A percentile compares a stretch with the other conserved stretches of the same genome.
phyloP scores from a whole-genome alignment of 2,329 filamentous ascomycete species.

The Cladophialophora carrionii region DNA sequence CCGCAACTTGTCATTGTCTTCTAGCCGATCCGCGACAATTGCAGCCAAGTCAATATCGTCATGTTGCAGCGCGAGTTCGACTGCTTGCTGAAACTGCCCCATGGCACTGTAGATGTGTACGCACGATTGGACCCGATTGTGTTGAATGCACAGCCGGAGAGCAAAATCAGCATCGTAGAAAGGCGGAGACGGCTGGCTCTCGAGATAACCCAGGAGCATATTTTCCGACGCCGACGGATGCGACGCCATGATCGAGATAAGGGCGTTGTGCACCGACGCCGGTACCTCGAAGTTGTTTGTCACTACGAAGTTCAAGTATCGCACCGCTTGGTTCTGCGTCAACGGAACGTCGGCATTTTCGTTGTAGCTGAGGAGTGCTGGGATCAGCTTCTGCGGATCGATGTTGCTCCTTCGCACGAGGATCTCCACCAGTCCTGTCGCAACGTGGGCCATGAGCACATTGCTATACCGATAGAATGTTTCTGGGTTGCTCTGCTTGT shows the following conservation, averaged over 20 bases:
- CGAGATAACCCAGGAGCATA: constrained; percentile 82
- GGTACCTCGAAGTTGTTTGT: constrained; percentile 75
- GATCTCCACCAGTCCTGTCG: constrained; percentile 88
- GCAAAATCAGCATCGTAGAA: constrained; percentile 95
- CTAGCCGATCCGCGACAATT: constrained; percentile 77
- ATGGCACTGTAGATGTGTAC: constrained; percentile 98
- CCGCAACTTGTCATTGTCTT: constrained; percentile 72
- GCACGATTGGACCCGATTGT: constrained; percentile 88
- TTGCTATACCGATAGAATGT: constrained; percentile 97
- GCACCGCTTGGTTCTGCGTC: constrained; percentile 82
- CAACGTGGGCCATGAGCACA: constrained; percentile 88
- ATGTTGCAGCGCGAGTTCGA: constrained; percentile 88
- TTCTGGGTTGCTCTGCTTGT: constrained; percentile 87
- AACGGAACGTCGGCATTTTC: constrained; percentile 68
- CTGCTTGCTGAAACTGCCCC: constrained; percentile 83
- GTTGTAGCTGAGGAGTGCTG: constrained; percentile 92
- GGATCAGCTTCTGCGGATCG: constrained; percentile 84
- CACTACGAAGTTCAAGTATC: constrained; percentile 92
- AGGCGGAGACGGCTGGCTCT: constrained; percentile 83
- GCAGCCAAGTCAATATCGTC: constrained; percentile 87
- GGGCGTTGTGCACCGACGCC: constrained; percentile 93
- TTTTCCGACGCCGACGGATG: constrained; percentile 81
- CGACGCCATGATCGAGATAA: constrained; percentile 93
- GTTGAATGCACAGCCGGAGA: constrained; percentile 89
- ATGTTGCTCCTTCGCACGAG: constrained; percentile 88